phyloP scores from a whole-genome alignment of 1,284 basidiomycete species.

The Cutaneotrichosporon dermatis region DNA sequence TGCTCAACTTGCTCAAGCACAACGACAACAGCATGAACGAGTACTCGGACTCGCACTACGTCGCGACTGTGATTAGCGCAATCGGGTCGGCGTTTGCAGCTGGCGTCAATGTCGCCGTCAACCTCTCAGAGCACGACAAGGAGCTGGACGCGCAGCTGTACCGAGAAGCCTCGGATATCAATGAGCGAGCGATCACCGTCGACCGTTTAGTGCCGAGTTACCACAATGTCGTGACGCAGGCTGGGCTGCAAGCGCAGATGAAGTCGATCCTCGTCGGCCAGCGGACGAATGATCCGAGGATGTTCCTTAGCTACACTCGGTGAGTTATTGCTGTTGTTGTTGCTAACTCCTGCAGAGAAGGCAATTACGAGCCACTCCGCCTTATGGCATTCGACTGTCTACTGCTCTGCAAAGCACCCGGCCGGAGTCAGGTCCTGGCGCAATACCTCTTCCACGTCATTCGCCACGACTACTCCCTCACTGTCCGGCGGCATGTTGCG shows the following conservation, averaged over 20 bases:
- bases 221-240: slow-evolving; percentile 89
- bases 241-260: slow-evolving; percentile 80
- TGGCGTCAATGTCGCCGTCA: slow-evolving; percentile 21
- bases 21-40: slow-evolving; percentile 93
- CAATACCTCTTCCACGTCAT: slow-evolving; percentile 88
- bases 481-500: slow-evolving; percentile 79
- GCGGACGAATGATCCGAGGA: slow-evolving; percentile 70
- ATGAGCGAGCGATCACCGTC: slow-evolving; percentile 89
- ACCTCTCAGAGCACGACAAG: slow-evolving; percentile 16
- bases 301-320: slow-evolving; percentile 87
- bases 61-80: slow-evolving; percentile 79
- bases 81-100: slow-evolving; percentile 55
- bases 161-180: slow-evolving; percentile 67
- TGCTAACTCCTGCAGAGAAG: slow-evolving; percentile 60
- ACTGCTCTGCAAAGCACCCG: slow-evolving; percentile 69
- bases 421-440: slow-evolving; percentile 57
- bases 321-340: slow-evolving; percentile 45
- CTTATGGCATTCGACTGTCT: slow-evolving; percentile 90
- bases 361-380: slow-evolving; percentile 87
- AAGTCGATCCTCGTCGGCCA: slow-evolving; percentile 73
- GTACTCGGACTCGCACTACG: slow-evolving; percentile 88
- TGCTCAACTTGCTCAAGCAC: slow-evolving; percentile 83
- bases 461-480: slow-evolving; percentile 74
- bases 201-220: slow-evolving; percentile 91
- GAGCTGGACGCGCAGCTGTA: slow-evolving; percentile 52